phyloP scores from a whole-genome alignment of 202 grass and related monocot genomes.

The Carex sylvatica region DNA sequence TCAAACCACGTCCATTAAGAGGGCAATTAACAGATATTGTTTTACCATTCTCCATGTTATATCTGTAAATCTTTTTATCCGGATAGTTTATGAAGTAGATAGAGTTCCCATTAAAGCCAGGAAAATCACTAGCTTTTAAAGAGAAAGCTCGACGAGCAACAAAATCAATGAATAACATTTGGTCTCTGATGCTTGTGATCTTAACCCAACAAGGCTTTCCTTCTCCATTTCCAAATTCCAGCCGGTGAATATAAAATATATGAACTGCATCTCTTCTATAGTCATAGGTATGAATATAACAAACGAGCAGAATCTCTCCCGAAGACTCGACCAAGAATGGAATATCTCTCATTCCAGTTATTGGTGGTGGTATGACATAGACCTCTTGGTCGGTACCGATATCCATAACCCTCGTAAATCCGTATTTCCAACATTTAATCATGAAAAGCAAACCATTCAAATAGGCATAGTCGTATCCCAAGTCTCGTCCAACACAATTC shows the following conservation, averaged over 20 bases:
- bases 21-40: background rate
- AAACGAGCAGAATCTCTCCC: background rate
- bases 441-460: background rate
- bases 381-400: background rate
- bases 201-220: background rate
- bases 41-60: background rate
- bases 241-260: background rate
- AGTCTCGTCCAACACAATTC: background rate
- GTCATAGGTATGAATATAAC: background rate
- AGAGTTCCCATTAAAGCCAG: background rate
- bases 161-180: background rate
- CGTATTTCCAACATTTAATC: background rate
- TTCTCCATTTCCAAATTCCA: background rate
- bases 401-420: background rate
- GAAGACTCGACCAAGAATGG: background rate
- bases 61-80: background rate
- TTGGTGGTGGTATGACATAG: background rate
- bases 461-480: background rate
- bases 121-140: background rate
- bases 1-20: background rate
- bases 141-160: background rate
- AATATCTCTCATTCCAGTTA: background rate
- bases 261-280: background rate
- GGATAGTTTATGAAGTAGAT: background rate
- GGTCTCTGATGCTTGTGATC: background rate